phyloP scores from a whole-genome alignment of 495 filamentous ascomycete genomes.

The Trypethelium eluteriae region DNA sequence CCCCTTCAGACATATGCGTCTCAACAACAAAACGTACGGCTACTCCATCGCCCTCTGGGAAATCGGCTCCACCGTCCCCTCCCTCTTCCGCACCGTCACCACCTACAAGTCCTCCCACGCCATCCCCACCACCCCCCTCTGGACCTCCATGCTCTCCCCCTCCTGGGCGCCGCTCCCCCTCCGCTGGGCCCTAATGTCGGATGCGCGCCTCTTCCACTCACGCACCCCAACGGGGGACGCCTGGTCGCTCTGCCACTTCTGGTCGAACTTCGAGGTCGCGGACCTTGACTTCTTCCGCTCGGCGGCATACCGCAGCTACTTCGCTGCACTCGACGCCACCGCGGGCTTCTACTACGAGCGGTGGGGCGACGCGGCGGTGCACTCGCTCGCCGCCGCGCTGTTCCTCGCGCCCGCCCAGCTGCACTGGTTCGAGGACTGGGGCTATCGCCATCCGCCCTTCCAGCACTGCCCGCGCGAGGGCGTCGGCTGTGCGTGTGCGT shows the following conservation, averaged over 20 bases:
- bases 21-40: slow-evolving; percentile 38
- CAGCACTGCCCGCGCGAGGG: slow-evolving; percentile 70
- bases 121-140: slow-evolving; percentile 68
- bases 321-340: slow-evolving; percentile 46
- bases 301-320: slow-evolving; percentile 46
- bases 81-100: slow-evolving; percentile 83
- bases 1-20: slow-evolving; percentile 37
- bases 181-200: slow-evolving; percentile 7
- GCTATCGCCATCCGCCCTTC: slow-evolving; percentile 92
- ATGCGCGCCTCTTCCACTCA: slow-evolving; percentile 26
- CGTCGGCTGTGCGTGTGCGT: slow-evolving; percentile 10
- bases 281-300: slow-evolving; percentile 51
- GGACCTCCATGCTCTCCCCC: slow-evolving; percentile 80
- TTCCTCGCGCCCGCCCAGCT: slow-evolving; percentile 81
- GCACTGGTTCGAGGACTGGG: slow-evolving; percentile 96
- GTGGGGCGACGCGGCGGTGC: slow-evolving; percentile 56
- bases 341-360: slow-evolving; percentile 53
- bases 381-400: slow-evolving; percentile 76
- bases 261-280: slow-evolving; percentile 55
- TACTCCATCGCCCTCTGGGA: slow-evolving; percentile 57
- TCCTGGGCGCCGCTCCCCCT: slow-evolving; percentile 8
- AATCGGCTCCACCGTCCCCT: slow-evolving; percentile 87
- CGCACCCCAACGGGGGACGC: slow-evolving; percentile 54
- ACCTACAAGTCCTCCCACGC: slow-evolving; percentile 80
- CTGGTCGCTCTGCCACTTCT: slow-evolving; percentile 92